phyloP scores from a whole-genome alignment of 2,329 filamentous ascomycete species.

The Verticillium klebahnii region DNA sequence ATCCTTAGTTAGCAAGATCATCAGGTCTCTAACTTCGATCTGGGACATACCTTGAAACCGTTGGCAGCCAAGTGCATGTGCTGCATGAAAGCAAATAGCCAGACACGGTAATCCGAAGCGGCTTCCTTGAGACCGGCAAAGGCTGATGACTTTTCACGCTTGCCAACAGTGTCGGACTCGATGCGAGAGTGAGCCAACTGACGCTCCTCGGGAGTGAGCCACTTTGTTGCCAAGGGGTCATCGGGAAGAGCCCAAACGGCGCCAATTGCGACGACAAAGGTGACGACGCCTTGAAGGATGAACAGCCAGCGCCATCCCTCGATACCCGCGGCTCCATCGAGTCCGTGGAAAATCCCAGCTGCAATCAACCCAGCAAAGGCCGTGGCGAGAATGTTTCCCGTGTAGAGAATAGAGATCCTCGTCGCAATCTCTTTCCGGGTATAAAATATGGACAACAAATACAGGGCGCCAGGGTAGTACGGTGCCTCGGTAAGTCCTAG shows the following conservation, averaged over 20 bases:
- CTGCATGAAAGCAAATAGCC: conserved; percentile 14
- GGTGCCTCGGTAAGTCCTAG: conserved; percentile 10
- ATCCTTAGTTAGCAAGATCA: too few species aligned
- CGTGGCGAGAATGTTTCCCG: conserved; percentile 14
- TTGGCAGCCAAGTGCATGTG: conserved; percentile 11
- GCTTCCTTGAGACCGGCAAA: conserved; percentile 15
- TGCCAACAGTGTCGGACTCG: conserved; percentile 15
- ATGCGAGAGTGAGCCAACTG: conserved; percentile 16
- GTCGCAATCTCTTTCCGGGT: conserved; percentile 8
- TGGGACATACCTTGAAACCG: conserved; percentile 12
- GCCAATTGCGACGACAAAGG: conserved; percentile 29
- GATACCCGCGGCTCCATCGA: conserved; percentile 6
- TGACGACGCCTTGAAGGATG: conserved; percentile 67
- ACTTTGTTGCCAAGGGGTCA: conserved; percentile 43
- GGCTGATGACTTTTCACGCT: conserved; percentile 12
- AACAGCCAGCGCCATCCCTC: conserved; percentile 61
- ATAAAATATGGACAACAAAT: conserved; percentile 6
- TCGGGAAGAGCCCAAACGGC: conserved; percentile 61
- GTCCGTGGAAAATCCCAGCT: conserved; percentile 29
- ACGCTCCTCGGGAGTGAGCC: conserved; percentile 15
- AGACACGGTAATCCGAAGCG: conserved; percentile 14
- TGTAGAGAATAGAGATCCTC: conserved; percentile 9
- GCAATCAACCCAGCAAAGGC: conserved; percentile 16
- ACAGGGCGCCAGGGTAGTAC: conserved; percentile 8
- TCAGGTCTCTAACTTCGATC: too few species aligned